Base-by-base conservation (phyloP, 139 green algal genomes). In the Chlamydomonas schloesseri region DNA sequence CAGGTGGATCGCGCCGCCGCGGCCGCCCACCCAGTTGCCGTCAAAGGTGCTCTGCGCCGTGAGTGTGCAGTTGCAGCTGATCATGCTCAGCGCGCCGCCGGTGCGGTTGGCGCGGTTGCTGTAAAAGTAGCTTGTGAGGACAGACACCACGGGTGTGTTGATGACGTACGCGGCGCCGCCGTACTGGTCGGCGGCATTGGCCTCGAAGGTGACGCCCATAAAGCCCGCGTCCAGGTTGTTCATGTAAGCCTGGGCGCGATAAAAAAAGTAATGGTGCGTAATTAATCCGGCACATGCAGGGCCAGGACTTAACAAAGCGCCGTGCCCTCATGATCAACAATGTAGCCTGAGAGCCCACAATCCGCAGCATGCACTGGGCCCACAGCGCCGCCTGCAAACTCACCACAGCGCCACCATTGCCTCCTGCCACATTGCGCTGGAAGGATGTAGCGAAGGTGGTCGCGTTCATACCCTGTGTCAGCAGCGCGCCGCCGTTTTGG, bases 41-140 rank as follows among this genome's bases (percentile, higher is more conserved):
- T 47, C 26, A 23, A 58, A 76, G 21, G 3, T 11, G 1, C 31
- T 23, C 8, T 33, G 10, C 23, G 31, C 29, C 3, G 47, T 36
- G 13, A 85, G 4, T 4, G 36, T 28, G 47, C 79, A 85, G 47
- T 73, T 57, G 31, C 47, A 69, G 6, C 42, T 28, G 14, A 69
- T 6, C n/a, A 68, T n/a, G 50, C 79, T 85, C 13, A 85, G n/a
- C 23, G 65, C 79, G 24, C 79, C 79, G 31, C 67, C 79, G 31
- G 34, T 42, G 11, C 58, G 50, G 0, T 21, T 21, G 5, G 79
- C 79, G 31, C 2, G 46, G 67, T 85, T 85, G 64, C 0, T 1
- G 0, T 0, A 0, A 26, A 85, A 85, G 11, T n/a, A 6, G 60
- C 29, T 36, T 1, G 55, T n/a, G 28, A 26, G 2, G 2, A 85